Evolutionary conservation across 805 yeast genomes (phyloP).

Genomic region (Teunomyces atbi): DNA sequence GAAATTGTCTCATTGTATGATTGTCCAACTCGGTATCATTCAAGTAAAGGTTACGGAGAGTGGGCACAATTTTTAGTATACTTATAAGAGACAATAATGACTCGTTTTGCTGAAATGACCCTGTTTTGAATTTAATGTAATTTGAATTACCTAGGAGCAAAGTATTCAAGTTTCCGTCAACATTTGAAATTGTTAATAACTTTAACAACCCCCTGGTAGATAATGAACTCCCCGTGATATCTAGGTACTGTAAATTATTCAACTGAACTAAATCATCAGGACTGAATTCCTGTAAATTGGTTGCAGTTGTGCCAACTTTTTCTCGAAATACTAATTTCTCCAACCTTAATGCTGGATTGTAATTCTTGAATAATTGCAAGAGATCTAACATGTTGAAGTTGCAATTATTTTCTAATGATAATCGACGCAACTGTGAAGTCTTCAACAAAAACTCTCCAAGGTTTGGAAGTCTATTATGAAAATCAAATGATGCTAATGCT

Average conservation of each 20-base stretch:
- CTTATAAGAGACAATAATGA: constrained; percentile 14
- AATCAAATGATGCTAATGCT: constrained; percentile 32
- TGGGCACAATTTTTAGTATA: constrained; percentile 18
- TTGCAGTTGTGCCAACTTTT: constrained; percentile 15
- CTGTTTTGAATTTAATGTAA: constrained; percentile 14
- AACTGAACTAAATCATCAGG: constrained; percentile 24
- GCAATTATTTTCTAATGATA: constrained; percentile 35
- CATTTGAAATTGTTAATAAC: constrained; percentile 9
- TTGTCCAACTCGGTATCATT: constrained; percentile 39
- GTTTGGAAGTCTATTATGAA: constrained; percentile 21
- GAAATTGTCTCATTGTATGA: constrained; percentile 28
- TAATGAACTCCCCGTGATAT: constrained; percentile 18
- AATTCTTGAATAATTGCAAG: constrained; percentile 27
- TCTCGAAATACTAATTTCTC: constrained; percentile 32
- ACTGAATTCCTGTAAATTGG: constrained; percentile 26
- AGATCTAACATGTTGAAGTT: constrained; percentile 26
- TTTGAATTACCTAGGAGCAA: constrained; percentile 13
- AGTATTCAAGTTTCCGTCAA: not conserved
- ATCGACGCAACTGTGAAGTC: constrained; percentile 14
- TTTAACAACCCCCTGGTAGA: constrained; percentile 13
- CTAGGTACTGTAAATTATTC: constrained; percentile 24
- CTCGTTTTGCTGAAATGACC: constrained; percentile 5
- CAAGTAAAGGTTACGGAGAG: constrained; percentile 22
- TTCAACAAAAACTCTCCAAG: constrained; percentile 28
- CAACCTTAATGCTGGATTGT: constrained; percentile 26